Conservation (phyloP, 2,329 filamentous ascomycete genomes). For the Biscogniauxia sp. region DNA sequence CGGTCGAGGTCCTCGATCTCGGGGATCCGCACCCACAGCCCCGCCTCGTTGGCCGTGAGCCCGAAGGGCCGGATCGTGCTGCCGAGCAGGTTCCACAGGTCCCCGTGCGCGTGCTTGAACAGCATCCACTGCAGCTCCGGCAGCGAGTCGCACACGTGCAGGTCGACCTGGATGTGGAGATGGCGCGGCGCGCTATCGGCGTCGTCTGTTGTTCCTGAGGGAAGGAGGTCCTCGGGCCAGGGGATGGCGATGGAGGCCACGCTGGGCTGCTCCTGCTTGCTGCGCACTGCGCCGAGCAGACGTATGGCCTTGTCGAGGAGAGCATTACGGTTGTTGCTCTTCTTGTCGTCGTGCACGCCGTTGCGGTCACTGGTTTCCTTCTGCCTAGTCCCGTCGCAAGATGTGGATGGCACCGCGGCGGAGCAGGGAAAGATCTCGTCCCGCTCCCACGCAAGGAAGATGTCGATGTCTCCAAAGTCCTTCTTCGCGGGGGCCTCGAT, state of each 20-base stretch:
- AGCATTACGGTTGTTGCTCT: neutral
- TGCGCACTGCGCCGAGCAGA: constrained; percentile 45
- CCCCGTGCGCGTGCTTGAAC: constrained; percentile 71
- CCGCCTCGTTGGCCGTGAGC: constrained; percentile 62
- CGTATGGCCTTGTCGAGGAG: constrained; percentile 32
- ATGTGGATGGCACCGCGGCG: no score
- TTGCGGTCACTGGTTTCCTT: neutral
- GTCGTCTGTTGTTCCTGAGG: neutral
- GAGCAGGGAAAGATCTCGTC: constrained; percentile 10
- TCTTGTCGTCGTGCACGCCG: neutral
- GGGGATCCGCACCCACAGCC: constrained; percentile 63
- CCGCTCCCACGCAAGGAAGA: constrained; percentile 52
- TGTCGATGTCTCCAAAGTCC: constrained; percentile 71
- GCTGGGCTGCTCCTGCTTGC: constrained; percentile 27
- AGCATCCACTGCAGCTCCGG: constrained; percentile 57
- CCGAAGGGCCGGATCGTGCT: constrained; percentile 62
- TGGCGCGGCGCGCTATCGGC: constrained; percentile 6
- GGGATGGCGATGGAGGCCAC: constrained; percentile 52
- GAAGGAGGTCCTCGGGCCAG: constrained; percentile 41
- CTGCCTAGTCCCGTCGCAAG: no score
- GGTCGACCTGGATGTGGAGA: constrained; percentile 66
- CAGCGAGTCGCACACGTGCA: constrained; percentile 50
- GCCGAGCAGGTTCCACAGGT: constrained; percentile 65
- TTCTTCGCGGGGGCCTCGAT: constrained; percentile 68
- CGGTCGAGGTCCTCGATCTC: constrained; percentile 63